Conservation (phyloP, 1,284 basidiomycete genomes). For the Neotropicomus parvogracilis region DNA sequence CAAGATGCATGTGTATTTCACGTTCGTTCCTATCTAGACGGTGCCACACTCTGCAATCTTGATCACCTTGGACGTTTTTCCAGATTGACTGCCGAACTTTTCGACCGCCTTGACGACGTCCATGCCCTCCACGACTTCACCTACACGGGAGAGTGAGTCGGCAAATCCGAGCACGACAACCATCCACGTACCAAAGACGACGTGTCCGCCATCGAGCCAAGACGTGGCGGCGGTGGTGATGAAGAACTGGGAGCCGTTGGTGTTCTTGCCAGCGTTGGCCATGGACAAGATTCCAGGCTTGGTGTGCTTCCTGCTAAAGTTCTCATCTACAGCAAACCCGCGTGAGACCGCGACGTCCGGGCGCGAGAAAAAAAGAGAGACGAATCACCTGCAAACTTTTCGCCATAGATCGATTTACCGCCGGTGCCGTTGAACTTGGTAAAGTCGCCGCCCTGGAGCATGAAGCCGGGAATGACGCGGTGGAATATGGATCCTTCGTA, state of each 20-base stretch:
- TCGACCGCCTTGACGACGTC: neutral
- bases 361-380: too few species aligned
- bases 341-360: constrained; percentile 1
- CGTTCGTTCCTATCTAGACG: neutral
- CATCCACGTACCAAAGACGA: constrained; percentile 76
- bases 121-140: constrained; percentile 36
- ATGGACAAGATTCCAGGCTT: constrained; percentile 86
- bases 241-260: constrained; percentile 57
- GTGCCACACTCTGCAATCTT: neutral
- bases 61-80: neutral
- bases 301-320: constrained; percentile 77
- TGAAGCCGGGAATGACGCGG: constrained; percentile 68
- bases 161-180: too few species aligned
- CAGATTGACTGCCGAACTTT: neutral
- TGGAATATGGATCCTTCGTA: constrained; percentile 74
- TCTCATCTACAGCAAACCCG: constrained; percentile 72
- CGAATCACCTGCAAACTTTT: constrained; percentile 62
- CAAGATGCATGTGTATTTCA: too few species aligned
- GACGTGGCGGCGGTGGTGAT: constrained; percentile 68
- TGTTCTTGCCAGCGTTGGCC: constrained; percentile 80
- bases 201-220: constrained; percentile 77
- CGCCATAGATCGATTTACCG: constrained; percentile 90
- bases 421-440: constrained; percentile 80
- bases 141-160: constrained; percentile 30
- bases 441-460: constrained; percentile 73